Conservation (phyloP, 306 rosid species). For the Quercus suber region DNA sequence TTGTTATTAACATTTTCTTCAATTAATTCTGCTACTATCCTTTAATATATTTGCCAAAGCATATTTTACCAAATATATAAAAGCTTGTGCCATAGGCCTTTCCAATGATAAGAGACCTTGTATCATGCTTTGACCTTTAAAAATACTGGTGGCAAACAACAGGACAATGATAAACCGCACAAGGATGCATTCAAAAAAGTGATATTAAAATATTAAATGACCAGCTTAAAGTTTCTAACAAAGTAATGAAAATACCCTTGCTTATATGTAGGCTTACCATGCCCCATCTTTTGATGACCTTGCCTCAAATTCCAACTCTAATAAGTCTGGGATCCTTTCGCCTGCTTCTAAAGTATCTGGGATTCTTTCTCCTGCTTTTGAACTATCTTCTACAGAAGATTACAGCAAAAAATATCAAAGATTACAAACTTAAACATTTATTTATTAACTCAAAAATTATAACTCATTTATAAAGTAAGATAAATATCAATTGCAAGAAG, state of each 20-base stretch:
- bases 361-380: conserved; percentile 42
- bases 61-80: not conserved
- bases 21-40: not conserved
- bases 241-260: conserved; percentile 1
- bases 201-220: not conserved
- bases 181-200: not conserved
- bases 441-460: not conserved
- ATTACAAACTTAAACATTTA: not conserved
- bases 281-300: conserved; percentile 93
- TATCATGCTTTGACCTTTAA: not conserved
- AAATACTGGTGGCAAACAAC: not conserved
- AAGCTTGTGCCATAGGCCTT: not conserved
- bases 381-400: conserved; percentile 7
- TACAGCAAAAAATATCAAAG: conserved; percentile 13
- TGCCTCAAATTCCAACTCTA: conserved; percentile 87
- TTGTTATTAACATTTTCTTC: too few relatives aligned
- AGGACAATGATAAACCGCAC: not conserved
- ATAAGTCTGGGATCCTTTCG: conserved; percentile 41
- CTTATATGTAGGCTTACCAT: conserved; percentile 53
- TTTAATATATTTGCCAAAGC: not conserved
- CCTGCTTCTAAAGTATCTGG: conserved; percentile 33
- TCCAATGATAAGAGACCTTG: not conserved
- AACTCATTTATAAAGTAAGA: conserved; percentile 1
- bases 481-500: conserved; percentile 3
- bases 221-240: not conserved